Evolutionary conservation across 1,139 yeast genomes (phyloP).

Genomic region (Hanseniaspora uvarum): DNA sequence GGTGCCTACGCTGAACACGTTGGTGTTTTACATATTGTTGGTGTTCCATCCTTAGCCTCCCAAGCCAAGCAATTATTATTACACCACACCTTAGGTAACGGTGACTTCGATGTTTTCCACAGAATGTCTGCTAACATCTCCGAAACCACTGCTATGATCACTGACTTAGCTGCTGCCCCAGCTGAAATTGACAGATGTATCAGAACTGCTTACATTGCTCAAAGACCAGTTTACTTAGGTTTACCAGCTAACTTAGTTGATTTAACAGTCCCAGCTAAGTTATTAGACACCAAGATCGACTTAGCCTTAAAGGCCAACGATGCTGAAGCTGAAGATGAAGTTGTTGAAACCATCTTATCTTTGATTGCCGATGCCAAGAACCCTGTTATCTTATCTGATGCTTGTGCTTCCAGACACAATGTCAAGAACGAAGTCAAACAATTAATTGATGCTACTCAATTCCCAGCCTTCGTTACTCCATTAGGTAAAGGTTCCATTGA

Average conservation of each 20-base stretch:
- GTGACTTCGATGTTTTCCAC: slow-evolving; percentile 70
- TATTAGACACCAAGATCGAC: slow-evolving; percentile 56
- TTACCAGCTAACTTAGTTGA: slow-evolving; percentile 76
- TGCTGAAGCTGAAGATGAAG: slow-evolving; percentile 61
- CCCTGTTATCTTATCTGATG: slow-evolving; percentile 74
- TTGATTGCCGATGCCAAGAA: slow-evolving; percentile 49
- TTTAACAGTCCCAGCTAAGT: slow-evolving; percentile 44
- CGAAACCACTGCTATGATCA: slow-evolving; percentile 53
- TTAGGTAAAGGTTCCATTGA: slow-evolving; percentile 80
- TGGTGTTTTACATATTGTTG: slow-evolving; percentile 75
- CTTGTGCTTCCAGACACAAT: slow-evolving; percentile 73
- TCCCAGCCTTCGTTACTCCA: slow-evolving; percentile 79
- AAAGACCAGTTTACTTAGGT: slow-evolving; percentile 77
- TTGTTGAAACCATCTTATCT: slow-evolving; percentile 45
- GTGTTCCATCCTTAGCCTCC: slow-evolving; percentile 56
- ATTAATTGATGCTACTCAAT: slow-evolving; percentile 60
- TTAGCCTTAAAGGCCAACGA: slow-evolving; percentile 53
- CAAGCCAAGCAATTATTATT: slow-evolving; percentile 51
- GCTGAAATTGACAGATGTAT: slow-evolving; percentile 63
- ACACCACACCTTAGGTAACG: slow-evolving; percentile 72
- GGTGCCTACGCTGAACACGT: slow-evolving; percentile 74
- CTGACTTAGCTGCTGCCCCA: slow-evolving; percentile 55
- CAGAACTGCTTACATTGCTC: slow-evolving; percentile 57
- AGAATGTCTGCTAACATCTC: slow-evolving; percentile 64
- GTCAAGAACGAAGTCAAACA: slow-evolving; percentile 51